Conservation (phyloP, 108 stramenopile genomes). For the Mayamaea pseudoterrestris region DNA sequence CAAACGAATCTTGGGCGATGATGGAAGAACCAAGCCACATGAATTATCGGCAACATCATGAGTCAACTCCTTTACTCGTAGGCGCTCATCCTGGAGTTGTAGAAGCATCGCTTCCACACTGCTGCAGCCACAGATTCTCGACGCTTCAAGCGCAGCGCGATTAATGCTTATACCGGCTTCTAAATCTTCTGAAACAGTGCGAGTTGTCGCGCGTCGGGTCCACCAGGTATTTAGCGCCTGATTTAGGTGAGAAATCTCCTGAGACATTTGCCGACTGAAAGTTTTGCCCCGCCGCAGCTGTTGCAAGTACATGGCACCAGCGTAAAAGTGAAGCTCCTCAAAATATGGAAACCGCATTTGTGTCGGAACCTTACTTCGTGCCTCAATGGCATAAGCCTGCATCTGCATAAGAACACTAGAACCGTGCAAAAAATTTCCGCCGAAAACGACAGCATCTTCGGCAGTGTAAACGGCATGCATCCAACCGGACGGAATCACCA, state of each 20-base stretch:
- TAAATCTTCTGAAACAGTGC: not conserved
- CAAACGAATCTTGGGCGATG: not conserved
- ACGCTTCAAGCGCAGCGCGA: not conserved
- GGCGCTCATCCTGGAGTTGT: not conserved
- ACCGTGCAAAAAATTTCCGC: constrained; percentile 80
- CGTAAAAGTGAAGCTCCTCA: constrained; percentile 26
- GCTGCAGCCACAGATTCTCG: not conserved
- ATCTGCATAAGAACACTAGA: constrained; percentile 34
- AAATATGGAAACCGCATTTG: constrained; percentile 44
- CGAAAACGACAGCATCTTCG: constrained; percentile 72
- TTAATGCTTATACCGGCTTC: too few species aligned
- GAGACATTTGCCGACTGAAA: not conserved
- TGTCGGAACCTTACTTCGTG: constrained; percentile 23
- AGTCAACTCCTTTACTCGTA: not conserved
- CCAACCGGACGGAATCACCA: constrained; percentile 86
- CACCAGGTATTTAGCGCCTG: not conserved
- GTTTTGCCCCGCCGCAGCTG: constrained; percentile 11
- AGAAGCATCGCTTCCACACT: not conserved
- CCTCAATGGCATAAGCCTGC: constrained; percentile 32
- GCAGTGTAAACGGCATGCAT: constrained; percentile 93
- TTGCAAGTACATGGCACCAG: constrained; percentile 20
- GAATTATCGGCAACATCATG: not conserved
- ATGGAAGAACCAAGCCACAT: too few species aligned
- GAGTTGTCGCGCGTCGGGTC: not conserved
- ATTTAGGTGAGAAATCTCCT: not conserved